phyloP scores from a whole-genome alignment of 192 early-diverging fungal species.

The Linnemannia zychae region DNA sequence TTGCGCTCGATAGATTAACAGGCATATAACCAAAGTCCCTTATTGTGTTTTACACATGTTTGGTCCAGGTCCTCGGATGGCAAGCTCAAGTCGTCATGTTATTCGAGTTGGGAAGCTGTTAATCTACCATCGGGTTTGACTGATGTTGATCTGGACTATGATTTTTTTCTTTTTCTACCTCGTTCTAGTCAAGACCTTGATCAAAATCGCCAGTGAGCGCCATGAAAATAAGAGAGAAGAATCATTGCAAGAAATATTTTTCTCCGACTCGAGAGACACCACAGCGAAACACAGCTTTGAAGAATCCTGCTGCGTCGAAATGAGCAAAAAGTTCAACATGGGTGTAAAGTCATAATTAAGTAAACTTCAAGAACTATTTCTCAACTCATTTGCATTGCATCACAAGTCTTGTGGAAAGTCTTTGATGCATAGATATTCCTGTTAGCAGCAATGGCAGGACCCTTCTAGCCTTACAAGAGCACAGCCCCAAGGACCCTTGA shows the following conservation, averaged over 20 bases:
- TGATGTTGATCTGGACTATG: conserved; percentile 23
- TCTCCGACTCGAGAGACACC: conserved; percentile 14
- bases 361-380: background rate
- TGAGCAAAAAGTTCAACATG: background rate
- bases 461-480: too few relatives aligned
- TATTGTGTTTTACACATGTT: too few relatives aligned
- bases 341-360: too few relatives aligned
- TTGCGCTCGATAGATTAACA: too few relatives aligned
- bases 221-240: conserved; percentile 8
- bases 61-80: too few relatives aligned
- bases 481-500: too few relatives aligned
- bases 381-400: background rate
- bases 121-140: conserved; percentile 24
- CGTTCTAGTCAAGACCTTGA: conserved; percentile 26
- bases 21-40: too few relatives aligned
- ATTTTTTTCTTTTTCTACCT: conserved; percentile 28
- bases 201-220: conserved; percentile 8
- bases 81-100: too few relatives aligned
- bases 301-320: conserved; percentile 1
- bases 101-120: too few relatives aligned
- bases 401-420: background rate
- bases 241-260: background rate
- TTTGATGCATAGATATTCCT: too few relatives aligned
- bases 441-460: too few relatives aligned
- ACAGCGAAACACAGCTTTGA: conserved; percentile 11